Conservation (phyloP, 1,139 yeast genomes). For the Blastobotrys capitulatus region DNA sequence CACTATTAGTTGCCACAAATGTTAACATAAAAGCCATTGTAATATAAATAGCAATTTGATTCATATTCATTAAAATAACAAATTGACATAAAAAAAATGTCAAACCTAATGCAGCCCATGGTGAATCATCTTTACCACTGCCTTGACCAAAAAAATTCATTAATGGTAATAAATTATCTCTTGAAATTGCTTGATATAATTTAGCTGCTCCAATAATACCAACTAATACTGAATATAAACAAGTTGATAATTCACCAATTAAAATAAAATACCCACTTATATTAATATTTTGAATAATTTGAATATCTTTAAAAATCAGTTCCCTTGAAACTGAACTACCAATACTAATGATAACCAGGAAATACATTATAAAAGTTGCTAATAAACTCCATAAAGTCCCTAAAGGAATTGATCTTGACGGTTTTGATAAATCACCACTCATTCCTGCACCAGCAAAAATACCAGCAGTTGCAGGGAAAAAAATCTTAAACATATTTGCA, state of each 20-base stretch:
- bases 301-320: conserved; percentile 68
- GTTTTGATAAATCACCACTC: conserved; percentile 89
- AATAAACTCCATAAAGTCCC: conserved; percentile 83
- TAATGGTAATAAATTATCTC: conserved; percentile 80
- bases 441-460: conserved; percentile 98
- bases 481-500: conserved; percentile 81
- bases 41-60: conserved; percentile 88
- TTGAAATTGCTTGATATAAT: conserved; percentile 82
- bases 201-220: conserved; percentile 95
- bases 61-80: conserved; percentile 81
- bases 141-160: conserved; percentile 53
- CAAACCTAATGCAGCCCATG: conserved; percentile 56
- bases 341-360: conserved; percentile 69
- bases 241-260: conserved; percentile 83
- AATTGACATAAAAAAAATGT: conserved; percentile 82
- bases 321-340: conserved; percentile 77
- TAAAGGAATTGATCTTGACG: conserved; percentile 81
- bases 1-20: conserved; percentile 85
- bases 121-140: conserved; percentile 39
- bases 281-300: conserved; percentile 77
- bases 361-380: conserved; percentile 68
- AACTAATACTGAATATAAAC: conserved; percentile 85
- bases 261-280: conserved; percentile 61
- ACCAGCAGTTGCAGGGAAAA: conserved; percentile 99
- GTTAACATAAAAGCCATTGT: conserved; percentile 98